Conservation (phyloP, 2,329 filamentous ascomycete species). For the Juglanconis sp. region DNA sequence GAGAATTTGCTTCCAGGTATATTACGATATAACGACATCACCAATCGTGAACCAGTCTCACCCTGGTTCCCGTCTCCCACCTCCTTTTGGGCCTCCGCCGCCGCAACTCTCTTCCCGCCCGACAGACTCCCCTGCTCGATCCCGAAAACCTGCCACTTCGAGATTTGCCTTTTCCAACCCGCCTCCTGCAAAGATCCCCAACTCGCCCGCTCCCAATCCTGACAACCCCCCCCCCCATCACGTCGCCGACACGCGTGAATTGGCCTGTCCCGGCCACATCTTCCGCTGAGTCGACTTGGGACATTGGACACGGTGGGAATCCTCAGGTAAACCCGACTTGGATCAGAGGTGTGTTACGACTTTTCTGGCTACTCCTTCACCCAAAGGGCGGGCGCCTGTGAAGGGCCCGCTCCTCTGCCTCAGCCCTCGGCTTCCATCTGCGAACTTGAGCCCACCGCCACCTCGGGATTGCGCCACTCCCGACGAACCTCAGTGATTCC, state of each 20-base stretch:
- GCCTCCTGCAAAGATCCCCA: too few species aligned
- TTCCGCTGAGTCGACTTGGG: slow-evolving; percentile 4
- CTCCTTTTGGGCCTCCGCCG: slow-evolving; percentile 1
- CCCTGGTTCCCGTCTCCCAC: not conserved
- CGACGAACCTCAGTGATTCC: not conserved
- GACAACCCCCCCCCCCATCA: slow-evolving; percentile 3
- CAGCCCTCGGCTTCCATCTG: not conserved
- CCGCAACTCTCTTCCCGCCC: not conserved
- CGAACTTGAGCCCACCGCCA: not conserved
- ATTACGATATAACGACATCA: slow-evolving; percentile 1
- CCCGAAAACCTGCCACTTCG: not conserved
- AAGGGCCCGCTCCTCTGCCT: not conserved
- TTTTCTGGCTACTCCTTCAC: not conserved
- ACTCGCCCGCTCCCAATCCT: not conserved
- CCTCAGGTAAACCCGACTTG: slow-evolving; percentile 9
- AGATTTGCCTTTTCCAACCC: not conserved
- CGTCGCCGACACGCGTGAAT: slow-evolving; percentile 1
- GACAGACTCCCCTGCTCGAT: not conserved
- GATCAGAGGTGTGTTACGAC: slow-evolving; percentile 11
- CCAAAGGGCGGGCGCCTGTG: not conserved
- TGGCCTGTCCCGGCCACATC: not conserved
- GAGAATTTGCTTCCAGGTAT: slow-evolving; percentile 9
- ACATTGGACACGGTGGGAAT: slow-evolving; percentile 3
- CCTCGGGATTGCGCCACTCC: not conserved
- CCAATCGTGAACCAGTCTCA: not conserved